These are phyloP conservation scores for Acer saccharum DNA, from an alignment of 345 rosid species.

Conservation along the genomic window DNA sequence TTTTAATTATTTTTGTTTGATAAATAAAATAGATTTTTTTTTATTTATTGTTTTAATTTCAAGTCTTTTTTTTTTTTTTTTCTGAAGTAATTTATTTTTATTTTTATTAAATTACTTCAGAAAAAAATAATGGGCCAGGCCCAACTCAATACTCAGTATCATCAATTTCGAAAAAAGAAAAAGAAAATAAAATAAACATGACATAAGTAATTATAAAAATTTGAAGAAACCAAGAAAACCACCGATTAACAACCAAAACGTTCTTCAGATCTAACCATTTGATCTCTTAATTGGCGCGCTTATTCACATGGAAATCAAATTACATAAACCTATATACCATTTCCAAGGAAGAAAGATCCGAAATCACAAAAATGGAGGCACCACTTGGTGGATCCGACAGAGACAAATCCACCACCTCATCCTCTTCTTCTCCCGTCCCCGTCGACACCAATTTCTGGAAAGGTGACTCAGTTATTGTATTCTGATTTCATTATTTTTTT, in stretches of 20 bases:
- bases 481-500: neutral
- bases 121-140: too few species aligned
- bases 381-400: slow-evolving; percentile 74
- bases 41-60: too few species aligned
- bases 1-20: too few species aligned
- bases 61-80: too few species aligned
- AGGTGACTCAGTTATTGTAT: slow-evolving; percentile 43
- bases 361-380: slow-evolving; percentile 56
- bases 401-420: slow-evolving; percentile 57
- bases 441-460: slow-evolving; percentile 87
- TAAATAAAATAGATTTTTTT: too few species aligned
- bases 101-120: too few species aligned
- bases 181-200: too few species aligned
- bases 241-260: neutral
- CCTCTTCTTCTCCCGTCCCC: slow-evolving; percentile 71
- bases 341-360: slow-evolving; percentile 21
- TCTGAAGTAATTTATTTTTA: too few species aligned
- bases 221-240: neutral
- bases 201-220: neutral
- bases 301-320: neutral
- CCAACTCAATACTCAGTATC: too few species aligned
- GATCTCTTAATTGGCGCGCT: slow-evolving; percentile 7
- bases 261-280: neutral
- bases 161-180: neutral
- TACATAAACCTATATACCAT: slow-evolving; percentile 20